Evolutionary conservation across 768 basidiomycete genomes (phyloP).

Genomic region (Sporobolomyces pararoseus): DNA sequence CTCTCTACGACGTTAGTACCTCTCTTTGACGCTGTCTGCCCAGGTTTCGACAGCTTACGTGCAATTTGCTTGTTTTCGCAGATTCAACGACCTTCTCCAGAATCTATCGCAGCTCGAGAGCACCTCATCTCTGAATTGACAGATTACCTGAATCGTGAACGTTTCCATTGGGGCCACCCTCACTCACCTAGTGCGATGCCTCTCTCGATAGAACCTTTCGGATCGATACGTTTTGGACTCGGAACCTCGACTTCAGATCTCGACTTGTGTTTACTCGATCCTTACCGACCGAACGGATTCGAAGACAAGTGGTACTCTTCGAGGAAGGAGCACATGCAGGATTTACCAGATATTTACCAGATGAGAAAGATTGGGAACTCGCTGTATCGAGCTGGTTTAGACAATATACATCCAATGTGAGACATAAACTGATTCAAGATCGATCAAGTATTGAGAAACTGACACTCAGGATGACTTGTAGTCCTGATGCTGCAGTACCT

Average conservation of each 20-base stretch:
- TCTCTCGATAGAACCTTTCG: slow-evolving; percentile 39
- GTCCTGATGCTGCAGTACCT: slow-evolving; percentile 46
- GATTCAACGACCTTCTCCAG: slow-evolving; percentile 30
- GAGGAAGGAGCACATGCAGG: neutral
- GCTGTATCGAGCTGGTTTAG: slow-evolving; percentile 17
- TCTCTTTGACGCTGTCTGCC: rapidly evolving
- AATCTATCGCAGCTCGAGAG: slow-evolving; percentile 28
- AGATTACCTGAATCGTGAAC: slow-evolving; percentile 26
- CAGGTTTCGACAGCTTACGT: neutral
- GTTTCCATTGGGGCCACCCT: slow-evolving; percentile 32
- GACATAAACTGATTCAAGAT: too few species aligned
- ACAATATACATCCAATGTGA: slow-evolving; percentile 28
- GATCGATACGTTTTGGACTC: slow-evolving; percentile 42
- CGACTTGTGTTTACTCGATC: slow-evolving; percentile 45
- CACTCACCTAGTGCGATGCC: slow-evolving; percentile 20
- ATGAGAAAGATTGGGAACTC: slow-evolving; percentile 25
- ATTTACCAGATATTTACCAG: slow-evolving; percentile 39
- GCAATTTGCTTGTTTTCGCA: neutral
- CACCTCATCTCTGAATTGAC: slow-evolving; percentile 35
- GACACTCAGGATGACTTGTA: slow-evolving; percentile 18
- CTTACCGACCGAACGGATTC: slow-evolving; percentile 43
- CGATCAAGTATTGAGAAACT: too few species aligned
- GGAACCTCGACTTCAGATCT: slow-evolving; percentile 41
- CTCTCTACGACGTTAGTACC: slow-evolving; percentile 28
- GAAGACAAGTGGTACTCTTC: slow-evolving; percentile 36